Percentiles rank a stretch among this genome's conserved stretches.
These are phyloP conservation scores for Penicillium bovifimosum DNA, from an alignment of 495 filamentous ascomycete species.

Conservation along the genomic window DNA sequence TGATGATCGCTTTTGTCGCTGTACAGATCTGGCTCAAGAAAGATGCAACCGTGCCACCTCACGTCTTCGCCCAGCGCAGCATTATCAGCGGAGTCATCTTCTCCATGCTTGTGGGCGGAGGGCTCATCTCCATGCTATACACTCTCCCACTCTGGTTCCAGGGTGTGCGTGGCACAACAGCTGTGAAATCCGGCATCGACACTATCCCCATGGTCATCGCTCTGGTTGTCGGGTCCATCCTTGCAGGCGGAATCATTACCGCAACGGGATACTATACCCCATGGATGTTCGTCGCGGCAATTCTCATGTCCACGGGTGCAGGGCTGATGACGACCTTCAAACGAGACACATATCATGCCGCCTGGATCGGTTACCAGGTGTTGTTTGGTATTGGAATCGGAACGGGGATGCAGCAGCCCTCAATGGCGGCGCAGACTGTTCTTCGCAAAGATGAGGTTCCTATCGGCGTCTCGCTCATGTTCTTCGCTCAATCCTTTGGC, in stretches of 20 bases:
- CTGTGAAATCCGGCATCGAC: conserved; percentile 33
- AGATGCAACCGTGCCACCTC: conserved; percentile 49
- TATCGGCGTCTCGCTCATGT: conserved; percentile 57
- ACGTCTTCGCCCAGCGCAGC: conserved; percentile 52
- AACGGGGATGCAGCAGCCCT: conserved; percentile 63
- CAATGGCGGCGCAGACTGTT: conserved; percentile 59
- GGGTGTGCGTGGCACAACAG: conserved; percentile 39
- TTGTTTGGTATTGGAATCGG: conserved; percentile 69
- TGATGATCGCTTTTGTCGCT: conserved; percentile 38
- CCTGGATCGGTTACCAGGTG: conserved; percentile 68
- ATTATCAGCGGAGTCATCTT: conserved; percentile 42
- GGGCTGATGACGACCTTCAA: conserved; percentile 60
- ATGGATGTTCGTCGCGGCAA: conserved; percentile 46
- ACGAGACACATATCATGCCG: conserved; percentile 38
- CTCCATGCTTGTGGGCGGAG: conserved; percentile 19
- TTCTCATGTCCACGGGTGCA: conserved; percentile 53
- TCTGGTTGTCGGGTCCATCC: conserved; percentile 38
- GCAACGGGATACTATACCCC: conserved; percentile 63
- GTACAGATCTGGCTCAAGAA: conserved; percentile 43
- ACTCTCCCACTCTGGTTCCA: conserved; percentile 76
- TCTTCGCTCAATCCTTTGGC: conserved; percentile 62
- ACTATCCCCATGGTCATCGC: conserved; percentile 41
- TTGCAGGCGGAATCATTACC: conserved; percentile 48
- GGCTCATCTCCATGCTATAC: conserved; percentile 44
- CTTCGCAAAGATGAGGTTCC: conserved; percentile 53